Conservation (phyloP, 2,329 filamentous ascomycete genomes). For the Colletotrichum tamarilloi region DNA sequence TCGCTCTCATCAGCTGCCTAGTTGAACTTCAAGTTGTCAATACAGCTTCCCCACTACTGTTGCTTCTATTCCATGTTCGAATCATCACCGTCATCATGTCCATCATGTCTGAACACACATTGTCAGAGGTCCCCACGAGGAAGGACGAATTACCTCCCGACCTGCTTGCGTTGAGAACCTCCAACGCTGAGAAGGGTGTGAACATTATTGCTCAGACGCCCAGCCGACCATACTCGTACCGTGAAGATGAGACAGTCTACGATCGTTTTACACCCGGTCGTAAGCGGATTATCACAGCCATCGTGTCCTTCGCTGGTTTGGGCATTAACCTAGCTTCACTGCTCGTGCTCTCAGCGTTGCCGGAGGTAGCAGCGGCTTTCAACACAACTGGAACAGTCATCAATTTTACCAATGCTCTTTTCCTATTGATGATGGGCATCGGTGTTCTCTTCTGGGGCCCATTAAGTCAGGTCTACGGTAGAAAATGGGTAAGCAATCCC, state of each 20-base stretch:
- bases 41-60: constrained; percentile 7
- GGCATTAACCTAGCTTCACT: constrained; percentile 31
- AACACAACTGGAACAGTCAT: constrained; percentile 74
- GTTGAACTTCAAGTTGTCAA: constrained; percentile 9
- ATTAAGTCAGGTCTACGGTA: constrained; percentile 67
- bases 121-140: constrained; percentile 28
- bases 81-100: neutral
- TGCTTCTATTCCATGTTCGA: neutral
- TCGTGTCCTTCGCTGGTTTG: constrained; percentile 34
- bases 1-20: constrained; percentile 5
- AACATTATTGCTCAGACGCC: constrained; percentile 31
- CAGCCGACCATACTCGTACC: constrained; percentile 26
- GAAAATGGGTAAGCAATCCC: constrained; percentile 54
- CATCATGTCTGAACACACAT: constrained; percentile 25
- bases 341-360: constrained; percentile 73
- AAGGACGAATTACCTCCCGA: constrained; percentile 18
- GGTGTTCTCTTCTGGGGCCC: constrained; percentile 75
- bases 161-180: constrained; percentile 16
- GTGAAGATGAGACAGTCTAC: constrained; percentile 37
- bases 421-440: constrained; percentile 78
- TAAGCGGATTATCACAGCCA: constrained; percentile 39
- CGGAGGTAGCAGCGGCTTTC: constrained; percentile 76
- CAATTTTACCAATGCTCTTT: constrained; percentile 76
- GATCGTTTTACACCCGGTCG: constrained; percentile 38
- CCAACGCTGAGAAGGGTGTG: constrained; percentile 34